Evolutionary conservation across 108 stramenopile genomes (phyloP), one percentile per base, ranked within the genome.

Genomic region (Nitzschia palea): DNA sequence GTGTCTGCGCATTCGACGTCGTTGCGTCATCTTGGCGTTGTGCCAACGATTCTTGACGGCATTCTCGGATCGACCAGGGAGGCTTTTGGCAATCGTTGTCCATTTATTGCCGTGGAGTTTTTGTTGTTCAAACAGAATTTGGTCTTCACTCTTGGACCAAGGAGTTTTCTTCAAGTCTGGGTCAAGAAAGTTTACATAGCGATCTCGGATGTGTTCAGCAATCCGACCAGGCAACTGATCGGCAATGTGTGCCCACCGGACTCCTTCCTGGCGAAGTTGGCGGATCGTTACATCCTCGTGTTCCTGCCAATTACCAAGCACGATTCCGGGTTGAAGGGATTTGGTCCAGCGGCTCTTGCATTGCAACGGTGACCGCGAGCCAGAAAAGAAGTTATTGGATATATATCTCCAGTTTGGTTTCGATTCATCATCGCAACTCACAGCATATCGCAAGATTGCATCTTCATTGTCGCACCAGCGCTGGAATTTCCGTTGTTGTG

Each of bases 21-120:
- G 44, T n/a, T 63, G 42, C 3, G 67, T 53, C n/a, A 79, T 84
- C 58, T 83, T 85, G 53, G 74, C 69, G 63, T 84, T 90, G 81
- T 97, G 85, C 89, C 93, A 97, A 63, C 90, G 73, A 71, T 96
- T 96, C 75, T 97, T 97, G 54, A 96, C 88, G 28, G 90, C 80
- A 69, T 96, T 96, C 62, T 95, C 95, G 2, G 95, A 96, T 32
- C 95, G 68, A 0, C 97, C 97, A n/a, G 94, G 95, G 43, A 97
- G 73, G 3, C 80, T 81, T 62, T 86, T 91, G 34, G 94, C 89
- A 42, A 96, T 97, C 48, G 88, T 86, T 0, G 92, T 86, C 87
- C 91, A 90, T 55, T 73, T 80, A 60, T 96, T 97, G 0, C 95
- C 95, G 32, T 87, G 30, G 8, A 59, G 52, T 17, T 67, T 62